These are phyloP conservation scores for Triticum dicoccoides DNA, from an alignment of 176 grass and related monocot species.

Conservation along the genomic window DNA sequence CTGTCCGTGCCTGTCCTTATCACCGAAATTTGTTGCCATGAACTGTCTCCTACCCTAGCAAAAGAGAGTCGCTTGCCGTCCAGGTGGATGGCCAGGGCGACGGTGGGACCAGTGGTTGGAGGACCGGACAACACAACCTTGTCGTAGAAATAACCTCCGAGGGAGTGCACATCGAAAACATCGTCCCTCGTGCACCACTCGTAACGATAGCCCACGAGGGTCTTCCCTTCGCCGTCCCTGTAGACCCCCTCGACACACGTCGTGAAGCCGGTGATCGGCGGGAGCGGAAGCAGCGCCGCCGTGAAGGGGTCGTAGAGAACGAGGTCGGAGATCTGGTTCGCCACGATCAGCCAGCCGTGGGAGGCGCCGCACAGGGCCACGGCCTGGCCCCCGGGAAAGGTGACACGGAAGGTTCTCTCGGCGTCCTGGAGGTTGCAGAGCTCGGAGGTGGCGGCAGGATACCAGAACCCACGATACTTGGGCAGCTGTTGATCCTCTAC, in stretches of 20 bases:
- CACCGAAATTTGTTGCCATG: not conserved
- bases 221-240: not conserved
- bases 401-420: not conserved
- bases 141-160: not conserved
- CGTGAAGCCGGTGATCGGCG: not conserved
- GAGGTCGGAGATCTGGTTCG: not conserved
- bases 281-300: not conserved
- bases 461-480: not conserved
- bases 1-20: not conserved
- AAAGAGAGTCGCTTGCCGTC: not conserved
- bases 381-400: not conserved
- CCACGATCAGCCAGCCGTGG: not conserved
- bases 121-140: not conserved
- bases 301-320: not conserved
- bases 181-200: not conserved
- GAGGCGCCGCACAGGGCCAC: not conserved
- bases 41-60: not conserved
- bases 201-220: not conserved
- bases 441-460: not conserved
- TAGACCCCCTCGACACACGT: not conserved
- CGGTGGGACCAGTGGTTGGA: not conserved
- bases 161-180: not conserved
- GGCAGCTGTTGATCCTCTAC: not conserved
- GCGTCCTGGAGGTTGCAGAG: not conserved
- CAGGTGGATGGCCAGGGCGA: not conserved